A percentile compares a stretch with the other conserved stretches of the same genome.
Evolutionary conservation across 2,329 filamentous ascomycete species (phyloP).

Genomic region (Trichoderma polysporum): DNA sequence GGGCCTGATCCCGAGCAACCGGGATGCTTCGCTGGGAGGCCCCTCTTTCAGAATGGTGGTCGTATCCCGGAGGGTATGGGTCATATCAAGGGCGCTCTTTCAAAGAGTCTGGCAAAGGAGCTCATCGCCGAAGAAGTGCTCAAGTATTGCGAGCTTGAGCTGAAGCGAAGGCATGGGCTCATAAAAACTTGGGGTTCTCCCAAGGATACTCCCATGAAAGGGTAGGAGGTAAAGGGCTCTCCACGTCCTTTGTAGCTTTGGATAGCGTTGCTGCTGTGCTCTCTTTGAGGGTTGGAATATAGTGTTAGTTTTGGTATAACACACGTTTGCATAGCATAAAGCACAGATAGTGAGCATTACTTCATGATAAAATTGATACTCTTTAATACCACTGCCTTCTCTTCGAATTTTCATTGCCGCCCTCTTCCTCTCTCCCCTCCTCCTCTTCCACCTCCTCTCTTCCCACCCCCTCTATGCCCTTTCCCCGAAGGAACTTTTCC

Average conservation of each 20-base stretch:
- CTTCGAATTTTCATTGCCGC: conserved; percentile 25
- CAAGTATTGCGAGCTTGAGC: conserved; percentile 34
- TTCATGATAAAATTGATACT: neutral
- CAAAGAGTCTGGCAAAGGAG: conserved; percentile 38
- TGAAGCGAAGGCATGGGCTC: conserved; percentile 11
- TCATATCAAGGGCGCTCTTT: conserved; percentile 34
- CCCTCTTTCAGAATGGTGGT: conserved; percentile 35
- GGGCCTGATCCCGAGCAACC: conserved; percentile 22
- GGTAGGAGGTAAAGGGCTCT: neutral
- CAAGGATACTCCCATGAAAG: no score
- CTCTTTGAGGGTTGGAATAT: neutral
- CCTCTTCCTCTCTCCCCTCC: conserved; percentile 37
- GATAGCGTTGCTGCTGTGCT: neutral
- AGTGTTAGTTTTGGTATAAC: neutral
- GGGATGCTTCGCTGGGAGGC: conserved; percentile 39
- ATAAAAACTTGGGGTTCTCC: neutral
- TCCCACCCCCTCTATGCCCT: conserved; percentile 43
- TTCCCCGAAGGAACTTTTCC: conserved; percentile 50
- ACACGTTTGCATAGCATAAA: neutral
- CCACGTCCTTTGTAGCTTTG: no score
- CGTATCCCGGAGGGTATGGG: conserved; percentile 36
- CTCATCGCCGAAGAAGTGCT: conserved; percentile 43
- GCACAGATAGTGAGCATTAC: neutral
- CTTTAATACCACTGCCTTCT: neutral
- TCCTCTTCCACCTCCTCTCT: conserved; percentile 38